phyloP scores from a whole-genome alignment of 2,329 filamentous ascomycete species.

The Talaromyces sp. region DNA sequence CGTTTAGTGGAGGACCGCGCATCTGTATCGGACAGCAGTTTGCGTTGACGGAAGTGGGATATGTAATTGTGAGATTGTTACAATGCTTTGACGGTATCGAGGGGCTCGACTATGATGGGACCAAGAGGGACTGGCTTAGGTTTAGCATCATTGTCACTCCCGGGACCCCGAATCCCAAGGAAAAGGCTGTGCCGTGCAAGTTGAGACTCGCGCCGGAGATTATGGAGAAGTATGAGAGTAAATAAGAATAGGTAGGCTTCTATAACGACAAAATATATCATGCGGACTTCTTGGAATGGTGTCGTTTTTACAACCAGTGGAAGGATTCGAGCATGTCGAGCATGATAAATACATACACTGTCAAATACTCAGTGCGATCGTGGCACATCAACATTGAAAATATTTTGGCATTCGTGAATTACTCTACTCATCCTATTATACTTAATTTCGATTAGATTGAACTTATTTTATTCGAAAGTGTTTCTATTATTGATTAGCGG shows the following conservation, averaged over 20 bases:
- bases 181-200: constrained; percentile 3
- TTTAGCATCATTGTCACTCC: constrained; percentile 3
- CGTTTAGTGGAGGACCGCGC: constrained; percentile 28
- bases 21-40: constrained; percentile 30
- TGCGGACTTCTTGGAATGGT: not conserved
- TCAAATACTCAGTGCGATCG: no score
- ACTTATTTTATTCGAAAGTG: not conserved
- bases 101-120: constrained; percentile 9
- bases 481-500: not conserved
- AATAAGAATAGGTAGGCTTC: not conserved
- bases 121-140: constrained; percentile 5
- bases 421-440: not conserved
- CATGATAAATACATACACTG: no score
- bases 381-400: not conserved
- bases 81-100: constrained; percentile 23
- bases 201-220: not conserved
- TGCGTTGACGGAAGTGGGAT: constrained; percentile 24
- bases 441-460: not conserved
- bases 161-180: not conserved
- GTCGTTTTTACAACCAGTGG: not conserved
- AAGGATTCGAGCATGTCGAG: no score
- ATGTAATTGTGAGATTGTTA: constrained; percentile 24
- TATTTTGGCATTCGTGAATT: not conserved
- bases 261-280: not conserved
- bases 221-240: not conserved